Conservation (phyloP, 2,329 filamentous ascomycete species). For the Fusarium siculi region DNA sequence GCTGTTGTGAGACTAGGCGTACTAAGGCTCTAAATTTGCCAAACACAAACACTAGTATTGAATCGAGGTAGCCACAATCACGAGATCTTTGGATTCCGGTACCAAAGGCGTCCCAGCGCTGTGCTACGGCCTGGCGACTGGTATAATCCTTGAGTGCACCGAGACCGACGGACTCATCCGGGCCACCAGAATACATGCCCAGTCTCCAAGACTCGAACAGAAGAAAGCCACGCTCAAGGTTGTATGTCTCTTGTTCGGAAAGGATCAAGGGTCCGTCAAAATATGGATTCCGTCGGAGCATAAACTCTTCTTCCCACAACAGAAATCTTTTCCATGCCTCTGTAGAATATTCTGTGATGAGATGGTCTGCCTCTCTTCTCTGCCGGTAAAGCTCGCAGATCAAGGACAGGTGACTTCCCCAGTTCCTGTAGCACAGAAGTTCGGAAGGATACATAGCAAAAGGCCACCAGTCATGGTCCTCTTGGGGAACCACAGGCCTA, state of each 20-base stretch:
- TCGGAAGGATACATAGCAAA: no score
- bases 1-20: background rate
- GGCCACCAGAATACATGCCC: background rate
- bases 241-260: background rate
- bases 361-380: background rate
- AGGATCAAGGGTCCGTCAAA: background rate
- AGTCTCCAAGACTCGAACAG: background rate
- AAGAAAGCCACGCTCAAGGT: background rate
- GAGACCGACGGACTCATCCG: background rate
- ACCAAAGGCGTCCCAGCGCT: no score
- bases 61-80: background rate
- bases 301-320: background rate
- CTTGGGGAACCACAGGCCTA: rapidly evolving
- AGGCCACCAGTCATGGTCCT: background rate
- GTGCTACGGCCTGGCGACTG: background rate
- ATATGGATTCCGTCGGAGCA: background rate
- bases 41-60: background rate
- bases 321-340: background rate
- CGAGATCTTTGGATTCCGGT: no score
- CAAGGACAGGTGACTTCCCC: background rate
- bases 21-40: background rate
- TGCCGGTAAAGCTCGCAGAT: background rate
- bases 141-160: background rate
- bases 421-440: background rate
- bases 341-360: background rate